Base-by-base conservation (phyloP, 2,329 filamentous ascomycete genomes). In the Claviceps sp. region DNA sequence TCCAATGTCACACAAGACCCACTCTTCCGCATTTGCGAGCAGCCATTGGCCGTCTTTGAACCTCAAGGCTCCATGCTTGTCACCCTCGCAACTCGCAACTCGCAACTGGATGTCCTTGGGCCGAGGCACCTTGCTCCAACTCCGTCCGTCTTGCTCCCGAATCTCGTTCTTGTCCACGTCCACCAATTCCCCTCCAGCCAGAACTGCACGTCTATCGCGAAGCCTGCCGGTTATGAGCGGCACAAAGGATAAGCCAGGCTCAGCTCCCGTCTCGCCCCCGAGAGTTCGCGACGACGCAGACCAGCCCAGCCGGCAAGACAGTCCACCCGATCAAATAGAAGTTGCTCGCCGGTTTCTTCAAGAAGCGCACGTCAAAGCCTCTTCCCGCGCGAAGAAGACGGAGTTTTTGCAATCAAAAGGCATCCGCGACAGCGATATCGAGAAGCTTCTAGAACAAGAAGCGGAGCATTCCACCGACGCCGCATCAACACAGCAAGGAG, bases 401-500 rank as follows among this genome's bases (percentile, higher is more conserved):
- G 77, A 78, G 7, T 95, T 95, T 59, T 70, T 96, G 1, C 76
- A 82, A 61, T 80, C 79, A 49, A 96, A 96, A 65, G 87, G 87
- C 3, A 70, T 95, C 7, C 70, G 69, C 3, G 70, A 77, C 4
- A 73, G 76, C 37, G 81, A 91, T 55, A 87, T 95, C 55, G 72
- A 87, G 58, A 70, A 72, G 48, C 71, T 95, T 7, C 68, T 95
- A 16, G 63, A 57, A 3, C 61, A 66, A n/a, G 62, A 66, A 14
- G 13, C 48, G 17, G 57, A 60, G 19, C 51, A 54, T 24, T 45
- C 48, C 30, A 42, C 44, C 24, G 19, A 56, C 2, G 34, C 53
- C 30, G 45, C 56, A 17, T 42, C 48, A 53, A 48, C 34, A 39
- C 34, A 61, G 40, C 26, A 24, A 26, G 24, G 44, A 17, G 24